Base-by-base conservation (phyloP, 1,284 basidiomycete species). In the Inonotus obliquus region DNA sequence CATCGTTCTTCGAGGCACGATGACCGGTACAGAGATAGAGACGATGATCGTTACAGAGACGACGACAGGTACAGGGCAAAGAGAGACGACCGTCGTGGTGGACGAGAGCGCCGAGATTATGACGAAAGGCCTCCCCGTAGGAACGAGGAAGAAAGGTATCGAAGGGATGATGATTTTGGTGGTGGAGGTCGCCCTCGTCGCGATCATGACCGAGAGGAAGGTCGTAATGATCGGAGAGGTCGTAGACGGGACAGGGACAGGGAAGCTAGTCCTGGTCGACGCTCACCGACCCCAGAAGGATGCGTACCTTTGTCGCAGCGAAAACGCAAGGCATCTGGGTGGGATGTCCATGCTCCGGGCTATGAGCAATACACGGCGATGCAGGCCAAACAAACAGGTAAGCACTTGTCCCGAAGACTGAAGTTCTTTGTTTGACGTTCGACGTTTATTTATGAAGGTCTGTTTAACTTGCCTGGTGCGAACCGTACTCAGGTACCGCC, bases 331-430 rank as follows among this genome's bases (percentile, higher is more conserved):
- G 89, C 91, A 9, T 94, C 92, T 57, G 91, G 92, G 1, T 99
- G 97, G 96, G 94, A 99, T 75, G 89, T 97, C 27, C 89, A 92
- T 72, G 93, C 96, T 11, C 91, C 92, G 13, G 96, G 96, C 21
- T 99, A 97, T 68, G 96, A 98, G 70, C 91, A 92, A 68, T 94
- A 98, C 69, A 89, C 89, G 2, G 94, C 96, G 14, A 83, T 95
- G 79, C 94, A 98, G 72, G 96, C 96, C 25, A 99, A 99, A 75
- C 92, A 95, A 75, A 98, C 96, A 59, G 95, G 94, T 93, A 68
- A 66, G 83, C 69, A 61, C 52, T 32, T 32, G 51, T 17, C 19
- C n/a, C 6, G 27, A 35, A 44, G 19, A 17, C 25, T 13, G 7
- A 52, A 5, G 2, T 29, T 35, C 44, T 44, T 10, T 58, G 60